These are phyloP conservation scores for Hypoxylon fragiforme DNA, from an alignment of 495 filamentous ascomycete genomes.

Conservation along the genomic window DNA sequence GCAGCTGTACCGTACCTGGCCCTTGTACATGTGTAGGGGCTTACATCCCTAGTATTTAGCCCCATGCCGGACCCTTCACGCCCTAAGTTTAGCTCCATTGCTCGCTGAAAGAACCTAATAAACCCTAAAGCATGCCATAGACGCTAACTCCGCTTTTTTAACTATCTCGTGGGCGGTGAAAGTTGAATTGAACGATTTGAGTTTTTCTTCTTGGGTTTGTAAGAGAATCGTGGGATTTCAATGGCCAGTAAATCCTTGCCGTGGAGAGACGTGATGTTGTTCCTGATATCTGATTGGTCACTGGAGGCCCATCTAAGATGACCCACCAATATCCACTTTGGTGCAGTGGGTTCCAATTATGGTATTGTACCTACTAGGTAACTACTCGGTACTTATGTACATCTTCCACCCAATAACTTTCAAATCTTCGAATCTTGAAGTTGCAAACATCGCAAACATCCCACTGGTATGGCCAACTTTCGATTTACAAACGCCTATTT, in stretches of 20 bases:
- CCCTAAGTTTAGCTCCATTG: slow-evolving; percentile 21
- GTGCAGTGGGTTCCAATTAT: too few relatives aligned
- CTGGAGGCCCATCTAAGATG: not conserved
- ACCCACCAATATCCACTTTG: too few relatives aligned
- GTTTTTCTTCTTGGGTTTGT: slow-evolving; percentile 21
- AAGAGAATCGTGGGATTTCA: slow-evolving; percentile 19
- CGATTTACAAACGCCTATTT: too few relatives aligned
- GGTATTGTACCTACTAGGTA: too few relatives aligned
- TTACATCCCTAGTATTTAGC: too few relatives aligned
- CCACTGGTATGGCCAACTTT: too few relatives aligned
- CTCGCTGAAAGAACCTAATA: slow-evolving; percentile 13
- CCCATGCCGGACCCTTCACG: too few relatives aligned
- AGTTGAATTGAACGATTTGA: slow-evolving; percentile 7
- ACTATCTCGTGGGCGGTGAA: slow-evolving; percentile 25
- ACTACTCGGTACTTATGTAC: too few relatives aligned
- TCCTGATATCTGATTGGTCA: slow-evolving; percentile 19
- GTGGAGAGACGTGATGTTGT: slow-evolving; percentile 31
- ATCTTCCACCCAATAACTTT: too few relatives aligned
- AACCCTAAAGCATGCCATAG: slow-evolving; percentile 14
- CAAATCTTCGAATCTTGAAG: too few relatives aligned
- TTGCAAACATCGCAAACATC: too few relatives aligned
- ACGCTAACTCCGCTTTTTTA: slow-evolving; percentile 21
- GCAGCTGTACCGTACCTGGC: slow-evolving; percentile 1
- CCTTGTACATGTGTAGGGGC: too few relatives aligned
- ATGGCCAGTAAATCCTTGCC: slow-evolving; percentile 30